phyloP scores from a whole-genome alignment of 192 early-diverging fungal species.

The Coemansia erecta region DNA sequence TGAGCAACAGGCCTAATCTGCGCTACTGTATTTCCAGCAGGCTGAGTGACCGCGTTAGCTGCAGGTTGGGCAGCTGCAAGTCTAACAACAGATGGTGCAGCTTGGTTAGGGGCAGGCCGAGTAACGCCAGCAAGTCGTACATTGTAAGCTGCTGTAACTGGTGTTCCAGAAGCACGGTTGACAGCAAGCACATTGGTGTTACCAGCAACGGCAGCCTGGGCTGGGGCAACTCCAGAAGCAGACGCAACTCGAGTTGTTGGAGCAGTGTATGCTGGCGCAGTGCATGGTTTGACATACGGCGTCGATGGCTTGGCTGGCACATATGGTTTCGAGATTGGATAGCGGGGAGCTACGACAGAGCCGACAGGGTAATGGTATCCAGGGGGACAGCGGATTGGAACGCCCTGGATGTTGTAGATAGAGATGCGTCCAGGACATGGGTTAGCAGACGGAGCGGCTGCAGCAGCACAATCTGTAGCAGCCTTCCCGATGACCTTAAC shows the following conservation, averaged over 20 bases:
- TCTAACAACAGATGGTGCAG: not conserved
- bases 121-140: not conserved
- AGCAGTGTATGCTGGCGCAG: not conserved
- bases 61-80: not conserved
- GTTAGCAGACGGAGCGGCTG: not conserved
- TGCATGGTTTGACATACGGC: not conserved
- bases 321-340: not conserved
- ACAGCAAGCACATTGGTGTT: not conserved
- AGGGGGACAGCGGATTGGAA: not conserved
- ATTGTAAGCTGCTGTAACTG: not conserved
- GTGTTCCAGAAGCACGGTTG: not conserved
- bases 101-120: not conserved
- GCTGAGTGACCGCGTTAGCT: not conserved
- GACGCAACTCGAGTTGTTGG: not conserved
- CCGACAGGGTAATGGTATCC: not conserved
- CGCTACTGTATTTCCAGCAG: not conserved
- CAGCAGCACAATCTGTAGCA: not conserved
- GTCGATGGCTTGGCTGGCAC: not conserved
- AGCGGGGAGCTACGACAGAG: not conserved
- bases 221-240: not conserved
- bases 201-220: not conserved
- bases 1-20: not conserved
- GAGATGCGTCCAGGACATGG: not conserved
- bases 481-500: not conserved
- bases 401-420: constrained; percentile 7